Evolutionary conservation across 1,284 basidiomycete genomes (phyloP).

Genomic region (Ganoderma boninense): DNA sequence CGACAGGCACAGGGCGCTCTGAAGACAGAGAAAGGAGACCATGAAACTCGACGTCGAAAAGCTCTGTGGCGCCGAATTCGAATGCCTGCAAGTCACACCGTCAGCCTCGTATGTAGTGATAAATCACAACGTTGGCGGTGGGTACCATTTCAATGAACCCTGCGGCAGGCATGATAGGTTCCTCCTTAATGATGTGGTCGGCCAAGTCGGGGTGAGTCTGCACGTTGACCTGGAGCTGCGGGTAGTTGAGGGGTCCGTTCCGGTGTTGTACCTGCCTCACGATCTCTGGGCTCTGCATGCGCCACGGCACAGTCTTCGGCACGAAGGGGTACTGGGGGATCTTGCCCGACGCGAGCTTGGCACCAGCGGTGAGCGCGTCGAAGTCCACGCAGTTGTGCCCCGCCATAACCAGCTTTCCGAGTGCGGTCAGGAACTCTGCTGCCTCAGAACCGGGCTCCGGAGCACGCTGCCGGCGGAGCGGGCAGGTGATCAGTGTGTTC

Average conservation of each 20-base stretch:
- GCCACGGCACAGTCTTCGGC: slow-evolving; percentile 26
- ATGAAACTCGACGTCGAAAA: slow-evolving; percentile 38
- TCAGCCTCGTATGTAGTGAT: not conserved
- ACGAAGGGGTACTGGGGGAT: slow-evolving; percentile 33
- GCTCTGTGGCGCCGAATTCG: slow-evolving; percentile 36
- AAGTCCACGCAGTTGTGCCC: slow-evolving; percentile 31
- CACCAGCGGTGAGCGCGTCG: slow-evolving; percentile 22
- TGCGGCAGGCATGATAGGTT: slow-evolving; percentile 55
- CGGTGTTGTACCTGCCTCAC: slow-evolving; percentile 30
- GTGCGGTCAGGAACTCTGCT: slow-evolving; percentile 18
- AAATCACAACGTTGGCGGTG: not conserved
- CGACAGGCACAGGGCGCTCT: slow-evolving; percentile 41
- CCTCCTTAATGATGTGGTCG: slow-evolving; percentile 49
- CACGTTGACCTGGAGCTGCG: slow-evolving; percentile 43
- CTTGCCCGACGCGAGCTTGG: not conserved
- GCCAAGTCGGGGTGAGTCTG: slow-evolving; percentile 48
- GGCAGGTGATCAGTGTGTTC: slow-evolving; percentile 35
- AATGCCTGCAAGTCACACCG: slow-evolving; percentile 18
- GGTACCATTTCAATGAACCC: slow-evolving; percentile 54
- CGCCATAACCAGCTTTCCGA: slow-evolving; percentile 26
- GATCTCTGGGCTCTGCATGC: slow-evolving; percentile 21
- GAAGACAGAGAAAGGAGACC: slow-evolving; percentile 39
- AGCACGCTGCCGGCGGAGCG: slow-evolving; percentile 38
- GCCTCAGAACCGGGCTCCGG: slow-evolving; percentile 13
- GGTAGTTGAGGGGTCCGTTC: slow-evolving; percentile 46